Evolutionary conservation across 192 early-diverging fungal genomes (phyloP), one percentile per base, ranked within the genome.

Genomic region (Backusella luteola): DNA sequence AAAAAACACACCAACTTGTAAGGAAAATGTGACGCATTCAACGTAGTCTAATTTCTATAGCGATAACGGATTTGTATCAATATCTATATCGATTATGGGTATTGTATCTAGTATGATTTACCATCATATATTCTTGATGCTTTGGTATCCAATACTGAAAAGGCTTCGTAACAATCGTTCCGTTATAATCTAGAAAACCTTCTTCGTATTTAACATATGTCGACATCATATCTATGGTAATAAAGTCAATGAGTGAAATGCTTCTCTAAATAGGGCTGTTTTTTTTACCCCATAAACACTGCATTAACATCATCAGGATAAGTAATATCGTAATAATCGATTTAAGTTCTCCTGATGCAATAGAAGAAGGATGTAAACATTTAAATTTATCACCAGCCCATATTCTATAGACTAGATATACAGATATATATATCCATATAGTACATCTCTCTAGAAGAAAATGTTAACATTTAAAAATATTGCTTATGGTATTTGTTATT

Each of bases 161-260:
- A 32, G 80, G 80, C 2, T 73, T 77, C 17, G 34, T 52, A 29
- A 81, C 44, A 34, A 81, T 81, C 2, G 42, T 19, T 26, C 46
- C 76, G 2, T 52, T 35, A 23, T 73, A 29, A 17, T 17, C 73
- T 6, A 69, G 59, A 29, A 71, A 81, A 7, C 80, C 80, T 26
- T 77, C 80, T 17, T 49, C 63, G 32, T 81, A 81, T 70, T 81
- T 81, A 32, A 81, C 74, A 39, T 59, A 77, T 8, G 76, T 77
- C 34, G 80, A 74, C 41, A 63, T 66, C 5, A 77, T 42, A 39
- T 81, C 80, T 81, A 74, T 11, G 7, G 32, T 21, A 21, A 12
- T 63, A 14, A 49, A 49, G 12, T 63, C 23, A 23, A 29, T 63
- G 23, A 69, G 8, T 3, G 17, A 17, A 9, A 34, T 2, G 1